These are phyloP conservation scores for Candida khao-thaluensis DNA, from an alignment of 805 yeast species.

Conservation along the genomic window DNA sequence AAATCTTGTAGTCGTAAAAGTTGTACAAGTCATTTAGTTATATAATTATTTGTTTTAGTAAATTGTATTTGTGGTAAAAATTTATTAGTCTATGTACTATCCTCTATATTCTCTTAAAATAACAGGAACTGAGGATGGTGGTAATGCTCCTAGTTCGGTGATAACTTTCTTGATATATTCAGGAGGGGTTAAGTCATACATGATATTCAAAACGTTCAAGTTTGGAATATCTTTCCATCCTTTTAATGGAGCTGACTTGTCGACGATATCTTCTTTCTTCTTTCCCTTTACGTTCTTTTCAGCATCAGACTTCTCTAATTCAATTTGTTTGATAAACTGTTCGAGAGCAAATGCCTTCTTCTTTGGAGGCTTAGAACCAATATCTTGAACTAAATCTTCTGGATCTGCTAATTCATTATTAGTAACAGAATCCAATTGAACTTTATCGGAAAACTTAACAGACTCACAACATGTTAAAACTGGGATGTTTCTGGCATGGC, in stretches of 20 bases:
- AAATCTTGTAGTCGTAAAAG: too few relatives aligned
- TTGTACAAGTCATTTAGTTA: too few relatives aligned
- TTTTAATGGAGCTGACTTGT: conserved; percentile 41
- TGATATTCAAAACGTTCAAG: conserved; percentile 74
- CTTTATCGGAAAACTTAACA: conserved; percentile 90
- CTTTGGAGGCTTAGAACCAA: conserved; percentile 50
- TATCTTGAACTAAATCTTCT: conserved; percentile 58
- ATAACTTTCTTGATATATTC: conserved; percentile 90
- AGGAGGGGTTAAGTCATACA: conserved; percentile 95
- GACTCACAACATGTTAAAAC: conserved; percentile 95
- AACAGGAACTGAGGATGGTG: conserved; percentile 98
- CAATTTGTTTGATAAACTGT: conserved; percentile 52
- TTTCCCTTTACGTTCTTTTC: conserved; percentile 17
- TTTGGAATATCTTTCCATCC: conserved; percentile 64
- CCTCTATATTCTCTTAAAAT: conserved; percentile 87
- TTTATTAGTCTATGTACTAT: too few relatives aligned
- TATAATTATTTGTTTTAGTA: too few relatives aligned
- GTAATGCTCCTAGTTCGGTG: conserved; percentile 93
- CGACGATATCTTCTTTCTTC: conserved; percentile 15
- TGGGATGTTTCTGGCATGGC: conserved; percentile 84
- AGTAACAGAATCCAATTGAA: conserved; percentile 94
- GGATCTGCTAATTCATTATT: conserved; percentile 86
- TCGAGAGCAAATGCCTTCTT: conserved; percentile 64
- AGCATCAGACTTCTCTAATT: conserved; percentile 20
- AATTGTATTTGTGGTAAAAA: too few relatives aligned